A percentile compares a stretch with the other conserved stretches of the same genome.
Evolutionary conservation across 2,329 filamentous ascomycete genomes (phyloP).

Genomic region (Helicocarpus griseus): DNA sequence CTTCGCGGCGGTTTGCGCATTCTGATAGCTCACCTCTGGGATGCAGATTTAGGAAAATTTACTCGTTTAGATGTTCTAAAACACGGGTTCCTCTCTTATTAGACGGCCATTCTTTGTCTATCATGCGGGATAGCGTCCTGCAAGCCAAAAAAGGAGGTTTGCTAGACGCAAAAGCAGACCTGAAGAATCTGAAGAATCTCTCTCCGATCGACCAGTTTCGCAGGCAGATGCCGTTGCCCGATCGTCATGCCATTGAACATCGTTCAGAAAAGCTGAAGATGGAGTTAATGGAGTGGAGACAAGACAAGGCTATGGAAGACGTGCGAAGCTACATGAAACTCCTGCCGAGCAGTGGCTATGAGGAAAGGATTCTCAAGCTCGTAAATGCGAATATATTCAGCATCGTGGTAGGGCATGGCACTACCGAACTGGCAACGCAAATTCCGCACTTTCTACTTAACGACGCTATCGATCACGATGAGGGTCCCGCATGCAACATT

Average conservation of each 20-base stretch:
- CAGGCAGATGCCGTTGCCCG: neutral
- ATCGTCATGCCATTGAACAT: neutral
- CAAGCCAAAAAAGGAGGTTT: constrained; percentile 6
- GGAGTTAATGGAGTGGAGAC: no score
- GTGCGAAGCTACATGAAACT: constrained; percentile 25
- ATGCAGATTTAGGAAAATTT: no score
- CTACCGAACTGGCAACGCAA: constrained; percentile 41
- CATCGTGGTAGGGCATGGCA: constrained; percentile 39
- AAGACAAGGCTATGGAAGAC: no score
- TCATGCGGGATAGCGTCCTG: constrained; percentile 3
- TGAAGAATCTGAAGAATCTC: neutral
- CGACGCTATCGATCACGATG: constrained; percentile 30
- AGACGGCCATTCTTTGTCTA: constrained; percentile 2
- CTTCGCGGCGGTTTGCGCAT: no score
- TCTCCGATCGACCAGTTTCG: neutral
- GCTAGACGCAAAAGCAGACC: neutral
- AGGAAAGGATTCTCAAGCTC: constrained; percentile 27
- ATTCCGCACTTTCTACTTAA: constrained; percentile 46
- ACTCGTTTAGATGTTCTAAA: no score
- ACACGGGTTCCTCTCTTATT: neutral
- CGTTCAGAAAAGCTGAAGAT: neutral
- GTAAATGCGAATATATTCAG: constrained; percentile 33
- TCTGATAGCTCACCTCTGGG: no score
- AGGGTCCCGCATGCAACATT: constrained; percentile 38
- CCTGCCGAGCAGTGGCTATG: constrained; percentile 34